Evolutionary conservation across 257 asterid genomes (phyloP).

Genomic region (Solanum sejunctum): DNA sequence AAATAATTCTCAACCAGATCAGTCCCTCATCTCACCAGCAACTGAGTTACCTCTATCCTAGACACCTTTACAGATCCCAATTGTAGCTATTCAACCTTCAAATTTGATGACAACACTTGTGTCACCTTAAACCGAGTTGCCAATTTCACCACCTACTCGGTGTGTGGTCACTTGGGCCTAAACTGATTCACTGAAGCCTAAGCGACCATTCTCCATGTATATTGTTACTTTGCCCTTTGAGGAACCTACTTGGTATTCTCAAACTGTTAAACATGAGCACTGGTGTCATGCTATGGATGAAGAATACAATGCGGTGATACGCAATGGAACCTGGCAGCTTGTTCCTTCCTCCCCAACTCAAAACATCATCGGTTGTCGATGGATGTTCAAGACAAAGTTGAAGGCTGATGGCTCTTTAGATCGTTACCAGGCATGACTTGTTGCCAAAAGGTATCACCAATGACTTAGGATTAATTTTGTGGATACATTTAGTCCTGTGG

Average conservation of each 20-base stretch:
- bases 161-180: background rate
- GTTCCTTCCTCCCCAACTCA: no score
- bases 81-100: background rate
- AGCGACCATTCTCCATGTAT: background rate
- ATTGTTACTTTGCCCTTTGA: background rate
- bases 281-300: background rate
- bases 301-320: no score
- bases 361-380: no score
- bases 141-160: background rate
- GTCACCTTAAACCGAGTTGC: background rate
- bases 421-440: no score
- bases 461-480: no score
- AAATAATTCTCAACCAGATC: background rate
- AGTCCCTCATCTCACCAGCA: background rate
- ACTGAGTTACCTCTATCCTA: background rate
- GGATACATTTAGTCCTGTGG: no score
- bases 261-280: background rate
- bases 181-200: background rate
- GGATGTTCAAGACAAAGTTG: no score
- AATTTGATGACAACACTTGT: no score
- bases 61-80: background rate
- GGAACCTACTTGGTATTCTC: background rate
- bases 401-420: no score
- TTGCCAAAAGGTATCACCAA: no score
- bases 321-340: no score